Percentiles rank a stretch among this genome's conserved stretches.
Evolutionary conservation across 768 basidiomycete genomes (phyloP).

Genomic region (Thelephora aurantiotincta): DNA sequence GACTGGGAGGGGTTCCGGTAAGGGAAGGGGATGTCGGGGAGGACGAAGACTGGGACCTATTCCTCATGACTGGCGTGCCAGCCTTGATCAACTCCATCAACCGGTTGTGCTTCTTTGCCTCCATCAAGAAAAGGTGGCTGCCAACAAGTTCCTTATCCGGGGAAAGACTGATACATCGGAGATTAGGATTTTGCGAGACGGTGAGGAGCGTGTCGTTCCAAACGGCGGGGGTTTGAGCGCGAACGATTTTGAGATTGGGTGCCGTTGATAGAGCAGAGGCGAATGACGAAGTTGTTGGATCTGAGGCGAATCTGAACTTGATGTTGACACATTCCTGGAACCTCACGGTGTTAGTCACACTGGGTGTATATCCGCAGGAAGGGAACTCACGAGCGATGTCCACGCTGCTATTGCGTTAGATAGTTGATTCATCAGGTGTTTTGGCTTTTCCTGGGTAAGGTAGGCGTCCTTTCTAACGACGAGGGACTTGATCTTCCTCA

Average conservation of each 20-base stretch:
- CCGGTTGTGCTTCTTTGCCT: constrained; percentile 36
- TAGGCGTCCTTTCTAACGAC: constrained; percentile 43
- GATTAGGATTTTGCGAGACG: constrained; percentile 25
- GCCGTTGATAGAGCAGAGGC: constrained; percentile 25
- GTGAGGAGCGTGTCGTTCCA: constrained; percentile 43
- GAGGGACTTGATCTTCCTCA: constrained; percentile 27
- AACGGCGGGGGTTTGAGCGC: constrained; percentile 39
- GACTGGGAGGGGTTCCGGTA: not conserved
- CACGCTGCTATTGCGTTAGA: constrained; percentile 30
- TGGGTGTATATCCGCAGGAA: not conserved
- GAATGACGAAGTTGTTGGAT: constrained; percentile 16
- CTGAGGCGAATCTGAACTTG: constrained; percentile 42
- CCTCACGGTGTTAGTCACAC: constrained; percentile 3
- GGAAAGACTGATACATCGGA: constrained; percentile 28
- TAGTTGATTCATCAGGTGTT: constrained; percentile 29
- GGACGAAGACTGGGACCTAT: not conserved
- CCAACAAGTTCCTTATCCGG: constrained; percentile 22
- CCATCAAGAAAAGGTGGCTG: constrained; percentile 42
- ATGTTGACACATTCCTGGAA: constrained; percentile 37
- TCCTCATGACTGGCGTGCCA: constrained; percentile 29
- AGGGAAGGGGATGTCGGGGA: not conserved
- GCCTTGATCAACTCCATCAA: constrained; percentile 38
- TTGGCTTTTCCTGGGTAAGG: constrained; percentile 35
- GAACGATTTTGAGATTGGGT: constrained; percentile 31
- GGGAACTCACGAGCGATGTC: constrained; percentile 30